phyloP scores from a whole-genome alignment of 2,329 filamentous ascomycete species.

The Xylaria arbuscula region DNA sequence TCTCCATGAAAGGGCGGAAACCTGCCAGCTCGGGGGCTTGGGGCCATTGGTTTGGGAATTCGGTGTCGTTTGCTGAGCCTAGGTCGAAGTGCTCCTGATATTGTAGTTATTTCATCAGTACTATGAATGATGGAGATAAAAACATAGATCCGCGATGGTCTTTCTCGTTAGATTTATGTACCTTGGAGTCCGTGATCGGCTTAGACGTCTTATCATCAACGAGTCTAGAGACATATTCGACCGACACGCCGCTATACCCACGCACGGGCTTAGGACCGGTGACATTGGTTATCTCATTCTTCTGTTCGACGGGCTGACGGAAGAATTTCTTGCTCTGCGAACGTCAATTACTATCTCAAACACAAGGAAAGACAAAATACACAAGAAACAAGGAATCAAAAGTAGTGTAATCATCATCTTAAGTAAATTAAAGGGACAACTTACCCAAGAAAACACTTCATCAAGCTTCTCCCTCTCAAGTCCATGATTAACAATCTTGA shows the following conservation, averaged over 20 bases:
- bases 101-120: neutral
- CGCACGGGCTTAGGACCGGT: slow-evolving; percentile 27
- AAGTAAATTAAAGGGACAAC: neutral
- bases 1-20: slow-evolving; percentile 31
- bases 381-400: neutral
- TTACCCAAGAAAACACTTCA: slow-evolving; percentile 24
- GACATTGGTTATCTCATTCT: slow-evolving; percentile 25
- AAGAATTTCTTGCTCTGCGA: slow-evolving; percentile 26
- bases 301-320: slow-evolving; percentile 11
- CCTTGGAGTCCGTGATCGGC: slow-evolving; percentile 27
- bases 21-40: slow-evolving; percentile 16
- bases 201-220: slow-evolving; percentile 30
- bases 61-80: slow-evolving; percentile 12
- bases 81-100: slow-evolving; percentile 34
- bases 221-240: slow-evolving; percentile 28
- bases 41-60: slow-evolving; percentile 35
- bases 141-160: neutral
- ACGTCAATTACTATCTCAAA: no score
- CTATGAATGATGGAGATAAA: neutral
- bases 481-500: slow-evolving; percentile 29
- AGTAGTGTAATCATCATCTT: neutral
- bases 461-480: slow-evolving; percentile 17
- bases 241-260: slow-evolving; percentile 25
- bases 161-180: neutral
- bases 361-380: no score